Conservation (phyloP, 148 eudicot species). For the Gaultheria prostrata region DNA sequence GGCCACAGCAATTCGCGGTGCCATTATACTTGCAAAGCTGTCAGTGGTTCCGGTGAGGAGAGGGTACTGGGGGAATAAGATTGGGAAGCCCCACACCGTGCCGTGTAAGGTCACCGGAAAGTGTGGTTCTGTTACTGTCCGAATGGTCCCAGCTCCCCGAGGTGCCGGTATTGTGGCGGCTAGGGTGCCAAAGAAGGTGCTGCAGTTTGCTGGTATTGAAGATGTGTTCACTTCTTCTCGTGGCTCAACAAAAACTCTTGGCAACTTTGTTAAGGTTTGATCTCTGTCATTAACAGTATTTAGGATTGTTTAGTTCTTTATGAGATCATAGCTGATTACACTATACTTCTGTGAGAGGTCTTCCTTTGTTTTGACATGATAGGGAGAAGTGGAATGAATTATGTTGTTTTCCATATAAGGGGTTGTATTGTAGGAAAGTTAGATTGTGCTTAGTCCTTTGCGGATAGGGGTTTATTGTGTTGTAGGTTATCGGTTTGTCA, state of each 20-base stretch:
- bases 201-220: conserved; percentile 89
- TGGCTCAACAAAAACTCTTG: conserved; percentile 86
- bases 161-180: conserved; percentile 92
- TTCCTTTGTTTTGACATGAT: background rate
- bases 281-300: too few relatives aligned
- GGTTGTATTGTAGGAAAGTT: background rate
- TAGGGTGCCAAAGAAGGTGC: conserved; percentile 82
- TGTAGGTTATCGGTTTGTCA: background rate
- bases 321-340: background rate
- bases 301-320: background rate
- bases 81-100: conserved; percentile 77
- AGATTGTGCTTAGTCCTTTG: background rate
- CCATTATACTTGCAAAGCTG: conserved; percentile 71
- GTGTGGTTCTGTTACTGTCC: conserved; percentile 76
- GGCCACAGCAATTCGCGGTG: conserved; percentile 80
- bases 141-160: conserved; percentile 86
- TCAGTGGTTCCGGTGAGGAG: conserved; percentile 78
- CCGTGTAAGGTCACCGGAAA: conserved; percentile 89
- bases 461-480: background rate
- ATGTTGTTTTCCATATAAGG: background rate
- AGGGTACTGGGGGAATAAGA: conserved; percentile 92
- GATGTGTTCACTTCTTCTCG: conserved; percentile 86
- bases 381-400: background rate
- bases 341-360: background rate
- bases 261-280: conserved; percentile 80